These are phyloP conservation scores for Penicillium samsonianum DNA, from an alignment of 495 filamentous ascomycete species.

Conservation along the genomic window DNA sequence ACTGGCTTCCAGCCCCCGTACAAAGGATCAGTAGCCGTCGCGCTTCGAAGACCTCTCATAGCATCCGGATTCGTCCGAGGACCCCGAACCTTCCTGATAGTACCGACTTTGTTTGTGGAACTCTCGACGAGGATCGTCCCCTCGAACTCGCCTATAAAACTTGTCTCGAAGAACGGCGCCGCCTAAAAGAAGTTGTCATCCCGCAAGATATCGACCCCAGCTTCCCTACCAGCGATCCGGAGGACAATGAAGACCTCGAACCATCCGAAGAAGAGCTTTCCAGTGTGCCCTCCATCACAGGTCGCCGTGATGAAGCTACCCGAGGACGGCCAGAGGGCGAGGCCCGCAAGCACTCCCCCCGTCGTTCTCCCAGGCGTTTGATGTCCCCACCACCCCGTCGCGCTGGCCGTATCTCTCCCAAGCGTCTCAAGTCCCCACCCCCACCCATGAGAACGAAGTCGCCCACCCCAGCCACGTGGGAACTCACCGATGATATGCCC, in stretches of 20 bases:
- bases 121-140: slow-evolving; percentile 92
- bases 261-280: slow-evolving; percentile 54
- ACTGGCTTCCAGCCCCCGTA: slow-evolving; percentile 37
- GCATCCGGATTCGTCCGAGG: slow-evolving; percentile 59
- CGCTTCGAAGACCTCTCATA: slow-evolving; percentile 44
- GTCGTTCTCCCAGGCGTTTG: slow-evolving; percentile 46
- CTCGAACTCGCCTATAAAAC: slow-evolving; percentile 90
- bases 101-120: slow-evolving; percentile 97
- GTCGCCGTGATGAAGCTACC: slow-evolving; percentile 31
- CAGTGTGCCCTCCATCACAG: slow-evolving; percentile 20
- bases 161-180: slow-evolving; percentile 75
- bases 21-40: slow-evolving; percentile 30
- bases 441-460: slow-evolving; percentile 39
- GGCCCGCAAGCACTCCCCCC: slow-evolving; percentile 35
- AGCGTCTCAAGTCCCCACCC: slow-evolving; percentile 63
- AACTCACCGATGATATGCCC: slow-evolving; percentile 33
- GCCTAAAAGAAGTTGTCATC: slow-evolving; percentile 72
- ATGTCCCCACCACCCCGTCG: slow-evolving; percentile 65
- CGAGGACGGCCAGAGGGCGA: slow-evolving; percentile 38
- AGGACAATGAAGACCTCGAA: slow-evolving; percentile 76
- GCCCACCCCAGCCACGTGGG: slow-evolving; percentile 31
- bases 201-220: slow-evolving; percentile 98
- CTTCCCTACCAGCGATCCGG: slow-evolving; percentile 90
- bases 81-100: slow-evolving; percentile 91
- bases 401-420: slow-evolving; percentile 67